Base-by-base conservation (phyloP, 345 rosid species). In the Pseudoturritis turrita region DNA sequence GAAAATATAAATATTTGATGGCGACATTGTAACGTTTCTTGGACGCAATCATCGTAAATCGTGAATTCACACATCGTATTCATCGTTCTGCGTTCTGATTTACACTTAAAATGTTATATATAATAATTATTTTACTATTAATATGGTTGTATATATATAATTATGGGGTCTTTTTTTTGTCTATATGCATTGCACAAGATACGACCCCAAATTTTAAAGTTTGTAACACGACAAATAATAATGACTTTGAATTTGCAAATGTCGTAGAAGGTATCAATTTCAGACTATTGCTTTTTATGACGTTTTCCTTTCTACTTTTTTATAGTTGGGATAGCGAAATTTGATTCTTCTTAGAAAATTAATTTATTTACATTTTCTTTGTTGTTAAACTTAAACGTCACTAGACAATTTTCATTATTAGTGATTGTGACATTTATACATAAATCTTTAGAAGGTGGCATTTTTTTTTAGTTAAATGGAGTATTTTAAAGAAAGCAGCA, bases 241-340 rank as follows among this genome's bases (percentile, higher is more conserved):
- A 66, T 67, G 47, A 74, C 67, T 74, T 39, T 50, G 46, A 58
- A n/a, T 49, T 33, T 66, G 55, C 36, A 57, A 22, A 58, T 74
- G 68, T 67, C 78, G 78, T 67, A 51, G 73, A 74, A 74, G 73
- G 47, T 51, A 74, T 74, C 56, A 67, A 52, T 21, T 33, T 74
- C 62, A 59, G 55, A 50, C 65, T 37, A 50, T 60, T 66, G 73
- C 62, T 73, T 74, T 66, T 29, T 40, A 15, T 62, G 76, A 72
- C 69, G 55, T 52, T 72, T 71, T 72, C 70, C 18, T 62, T 72
- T 53, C 37, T 52, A 41, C 69, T 22, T 53, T 62, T 53, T 31
- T 58, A 3, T 66, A 57, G 61, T 58, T 74, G 61, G 54, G 78
- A 66, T 66, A 74, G 67, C 61, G 78, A 74, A 50, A 65, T 58